Conservation (phyloP, 2,329 filamentous ascomycete genomes). For the Fonsecaea pedrosoi region DNA sequence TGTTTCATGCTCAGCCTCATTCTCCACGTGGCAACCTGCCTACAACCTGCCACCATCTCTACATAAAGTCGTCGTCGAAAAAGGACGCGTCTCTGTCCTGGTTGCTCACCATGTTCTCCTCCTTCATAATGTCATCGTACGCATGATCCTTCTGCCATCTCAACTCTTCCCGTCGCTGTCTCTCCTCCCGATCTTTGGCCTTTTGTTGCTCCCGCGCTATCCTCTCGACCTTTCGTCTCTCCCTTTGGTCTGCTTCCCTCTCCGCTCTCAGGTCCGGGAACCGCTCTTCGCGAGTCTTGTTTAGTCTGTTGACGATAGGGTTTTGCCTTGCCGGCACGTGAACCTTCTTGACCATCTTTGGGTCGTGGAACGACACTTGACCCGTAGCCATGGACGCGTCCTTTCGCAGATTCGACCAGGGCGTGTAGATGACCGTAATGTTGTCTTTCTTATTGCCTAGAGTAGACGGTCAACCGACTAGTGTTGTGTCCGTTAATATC, state of each 20-base stretch:
- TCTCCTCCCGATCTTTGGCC: slow-evolving; percentile 51
- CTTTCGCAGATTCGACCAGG: slow-evolving; percentile 95
- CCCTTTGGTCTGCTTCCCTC: slow-evolving; percentile 75
- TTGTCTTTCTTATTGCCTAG: slow-evolving; percentile 98
- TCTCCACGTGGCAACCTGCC: slow-evolving; percentile 6
- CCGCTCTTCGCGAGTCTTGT: slow-evolving; percentile 92
- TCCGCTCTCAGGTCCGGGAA: slow-evolving; percentile 83
- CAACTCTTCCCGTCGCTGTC: slow-evolving; percentile 81
- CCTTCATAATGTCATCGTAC: slow-evolving; percentile 89
- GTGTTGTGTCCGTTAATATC: slow-evolving; percentile 18
- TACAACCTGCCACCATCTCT: slow-evolving; percentile 39
- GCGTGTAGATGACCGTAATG: slow-evolving; percentile 94
- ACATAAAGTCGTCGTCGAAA: slow-evolving; percentile 95
- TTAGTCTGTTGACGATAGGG: slow-evolving; percentile 91
- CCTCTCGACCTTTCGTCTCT: slow-evolving; percentile 72
- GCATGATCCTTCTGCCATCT: slow-evolving; percentile 98
- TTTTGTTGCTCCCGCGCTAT: slow-evolving; percentile 50
- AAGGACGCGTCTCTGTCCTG: slow-evolving; percentile 75
- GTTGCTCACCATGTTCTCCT: slow-evolving; percentile 86
- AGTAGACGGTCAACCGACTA: slow-evolving; percentile 24
- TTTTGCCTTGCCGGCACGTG: slow-evolving; percentile 84
- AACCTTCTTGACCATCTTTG: slow-evolving; percentile 79
- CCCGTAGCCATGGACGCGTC: slow-evolving; percentile 94
- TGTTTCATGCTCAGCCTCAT: slow-evolving; percentile 16
- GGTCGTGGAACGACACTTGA: slow-evolving; percentile 93